Base-by-base conservation (phyloP, 148 eudicot genomes). In the Pouteria glomerata region DNA sequence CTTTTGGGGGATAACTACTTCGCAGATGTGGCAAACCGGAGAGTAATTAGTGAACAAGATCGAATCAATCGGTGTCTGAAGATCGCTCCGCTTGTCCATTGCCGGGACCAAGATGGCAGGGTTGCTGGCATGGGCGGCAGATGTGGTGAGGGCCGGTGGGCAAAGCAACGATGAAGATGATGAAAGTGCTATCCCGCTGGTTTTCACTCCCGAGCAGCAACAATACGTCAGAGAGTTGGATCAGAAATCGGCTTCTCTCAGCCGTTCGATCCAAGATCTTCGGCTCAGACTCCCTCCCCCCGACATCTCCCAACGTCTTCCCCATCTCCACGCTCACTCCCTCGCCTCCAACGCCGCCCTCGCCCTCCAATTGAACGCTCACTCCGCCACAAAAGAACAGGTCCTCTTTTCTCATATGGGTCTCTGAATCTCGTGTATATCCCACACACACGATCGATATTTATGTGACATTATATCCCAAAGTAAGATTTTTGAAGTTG, bases 101-200 rank as follows among this genome's bases (percentile, higher is more conserved):
- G n/a, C n/a, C n/a, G n/a, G n/a, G n/a, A n/a, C n/a, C n/a, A 13
- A 75, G 42, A 93, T 91, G 98, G 91, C 97, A 56, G 96, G 98
- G 8, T 65, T 94, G 71, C 74, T 94, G 59, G 96, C 97, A 37
- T 93, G 98, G 96, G 98, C 96, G 34, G 92, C 94, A 23, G 98
- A 89, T n/a, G 98, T 88, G 35, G 96, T 89, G 0, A 83, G 90
- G 24, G 65, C 84, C 34, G 84, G 82, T 0, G 78, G 80, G 27
- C 76, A 72, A 16, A 83, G 78, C 67, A 82, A 77, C 63, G 90
- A 84, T 30, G 86, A 80, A 37, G 77, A 76, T 57, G 89, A 73
- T 24, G 52, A 69, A 23, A 74, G 77, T 61, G 76, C 89, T 33
- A 91, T 91, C 73, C 98, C 93, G 0, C 62, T 95, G n/a, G 81